Base-by-base conservation (phyloP, 2,329 filamentous ascomycete genomes). In the Davidsoniella virescens region DNA sequence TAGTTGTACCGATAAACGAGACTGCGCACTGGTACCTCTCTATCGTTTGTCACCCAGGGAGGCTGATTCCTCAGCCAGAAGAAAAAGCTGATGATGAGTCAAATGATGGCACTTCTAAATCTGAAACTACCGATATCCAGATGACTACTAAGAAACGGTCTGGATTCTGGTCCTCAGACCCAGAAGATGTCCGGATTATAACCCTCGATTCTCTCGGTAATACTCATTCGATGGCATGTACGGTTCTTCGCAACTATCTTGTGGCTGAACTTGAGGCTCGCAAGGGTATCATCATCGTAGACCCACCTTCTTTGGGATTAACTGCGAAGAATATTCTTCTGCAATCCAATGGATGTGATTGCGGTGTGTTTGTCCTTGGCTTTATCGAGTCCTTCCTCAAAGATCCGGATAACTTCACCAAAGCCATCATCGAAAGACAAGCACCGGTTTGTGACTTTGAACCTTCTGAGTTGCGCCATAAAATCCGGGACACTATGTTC, bases 1-100 rank as follows among this genome's bases (percentile, higher is more conserved):
- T 96, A 52, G 73, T 96, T 9, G 83, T 98, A 5, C 92, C 92
- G 0, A 86, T 98, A 62, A 93, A 94, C 58, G 84, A 95, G 60
- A 70, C 78, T 56, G 67, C 71, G 1, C 92, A 98, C 63, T 98
- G 93, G 92, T 96, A 92, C 64, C 69, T 96, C 56, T 87, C 87
- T 12, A 90, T 98, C 51, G 90, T 98, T 48, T 94, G 87, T 72
- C 94, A 98, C 59, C 73, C 90, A 2, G 75, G 78, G 3, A 79
- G 73, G 47, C 70, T 92, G 18, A 59, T 77, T 6, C 62, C 55
- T 25, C 48, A 44, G 12, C 23, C 37, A 5, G 29, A 50, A n/a
- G n/a, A 14, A 33, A 18, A 16, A 17, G 6, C 8, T 12, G 10
- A 33, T 9, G 12, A 9, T 10, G 14, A 41, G 20, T 23, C 8